These are phyloP conservation scores for Kalanchoe fedtschenkoi DNA, from an alignment of 164 flowering plant genomes.

Conservation along the genomic window DNA sequence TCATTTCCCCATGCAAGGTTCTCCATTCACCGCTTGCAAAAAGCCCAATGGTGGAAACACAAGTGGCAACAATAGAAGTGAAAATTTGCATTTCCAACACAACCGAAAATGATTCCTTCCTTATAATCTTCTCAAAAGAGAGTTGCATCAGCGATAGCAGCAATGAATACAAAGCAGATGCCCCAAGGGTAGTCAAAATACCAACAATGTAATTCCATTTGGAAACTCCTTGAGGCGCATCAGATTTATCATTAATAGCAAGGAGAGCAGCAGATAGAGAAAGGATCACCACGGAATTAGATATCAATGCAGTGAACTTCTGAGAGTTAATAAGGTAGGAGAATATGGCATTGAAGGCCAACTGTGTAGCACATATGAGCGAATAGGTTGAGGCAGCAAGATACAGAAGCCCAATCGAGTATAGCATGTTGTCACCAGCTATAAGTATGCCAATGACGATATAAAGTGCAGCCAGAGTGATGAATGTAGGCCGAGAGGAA, in stretches of 20 bases:
- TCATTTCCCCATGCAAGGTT: constrained; percentile 33
- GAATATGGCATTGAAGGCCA: constrained; percentile 43
- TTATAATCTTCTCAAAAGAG: constrained; percentile 37
- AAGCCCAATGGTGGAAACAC: constrained; percentile 32
- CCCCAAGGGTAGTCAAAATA: constrained; percentile 31
- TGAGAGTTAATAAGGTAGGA: constrained; percentile 42
- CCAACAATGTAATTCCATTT: constrained; percentile 28
- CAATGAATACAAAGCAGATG: constrained; percentile 50
- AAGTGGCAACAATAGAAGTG: constrained; percentile 41
- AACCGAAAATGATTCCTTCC: constrained; percentile 42
- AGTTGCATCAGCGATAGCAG: constrained; percentile 49
- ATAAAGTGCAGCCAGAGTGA: constrained; percentile 21
- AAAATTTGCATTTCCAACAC: constrained; percentile 58
- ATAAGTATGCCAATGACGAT: constrained; percentile 30
- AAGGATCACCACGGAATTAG: constrained; percentile 40
- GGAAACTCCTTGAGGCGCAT: constrained; percentile 26
- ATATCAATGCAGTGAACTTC: constrained; percentile 35
- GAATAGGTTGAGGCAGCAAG: constrained; percentile 53
- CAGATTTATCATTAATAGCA: constrained; percentile 36
- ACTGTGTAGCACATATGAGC: constrained; percentile 44
- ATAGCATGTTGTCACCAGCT: constrained; percentile 47
- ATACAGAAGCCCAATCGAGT: constrained; percentile 39
- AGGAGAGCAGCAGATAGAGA: constrained; percentile 39
- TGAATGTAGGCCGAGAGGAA: constrained; percentile 13
- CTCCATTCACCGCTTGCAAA: constrained; percentile 58